Evolutionary conservation across 805 yeast species (phyloP).

Genomic region (Wickerhamomyces strasburgensis): DNA sequence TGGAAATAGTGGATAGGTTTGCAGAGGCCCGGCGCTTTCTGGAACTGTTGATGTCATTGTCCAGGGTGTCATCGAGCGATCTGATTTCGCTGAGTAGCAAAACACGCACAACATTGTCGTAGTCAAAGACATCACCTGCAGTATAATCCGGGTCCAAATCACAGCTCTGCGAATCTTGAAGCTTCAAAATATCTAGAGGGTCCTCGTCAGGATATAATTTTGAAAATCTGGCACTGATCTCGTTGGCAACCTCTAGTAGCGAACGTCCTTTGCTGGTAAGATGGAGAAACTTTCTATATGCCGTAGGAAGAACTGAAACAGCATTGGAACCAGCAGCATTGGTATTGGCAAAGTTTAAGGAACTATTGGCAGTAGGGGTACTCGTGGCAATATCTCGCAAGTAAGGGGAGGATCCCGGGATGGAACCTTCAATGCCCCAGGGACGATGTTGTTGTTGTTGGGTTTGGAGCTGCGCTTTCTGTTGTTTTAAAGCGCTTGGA

Average conservation of each 20-base stretch:
- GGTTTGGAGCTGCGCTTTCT: too few relatives aligned
- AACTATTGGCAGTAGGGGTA: conserved; percentile 29
- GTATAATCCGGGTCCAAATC: conserved; percentile 76
- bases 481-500: conserved; percentile 29
- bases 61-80: conserved; percentile 16
- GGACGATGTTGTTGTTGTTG: conserved; percentile 2
- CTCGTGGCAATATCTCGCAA: conserved; percentile 31
- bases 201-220: conserved; percentile 64
- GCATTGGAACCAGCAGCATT: conserved; percentile 2
- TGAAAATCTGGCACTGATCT: conserved; percentile 48
- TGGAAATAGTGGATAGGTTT: conserved; percentile 16
- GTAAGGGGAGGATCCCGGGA: conserved; percentile 12
- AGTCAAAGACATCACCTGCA: conserved; percentile 59
- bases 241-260: conserved; percentile 46
- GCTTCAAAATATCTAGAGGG: conserved; percentile 46
- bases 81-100: conserved; percentile 37
- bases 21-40: conserved; percentile 24
- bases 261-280: conserved; percentile 46
- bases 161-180: conserved; percentile 65
- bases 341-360: conserved; percentile 2
- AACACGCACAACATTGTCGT: conserved; percentile 42
- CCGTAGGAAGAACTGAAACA: conserved; percentile 12
- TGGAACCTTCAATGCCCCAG: background rate
- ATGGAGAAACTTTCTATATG: conserved; percentile 54
- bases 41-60: conserved; percentile 7